A percentile compares a stretch with the other conserved stretches of the same genome.
Evolutionary conservation across 177 flowering plant genomes (phyloP).

Genomic region (Vitis hybrid): DNA sequence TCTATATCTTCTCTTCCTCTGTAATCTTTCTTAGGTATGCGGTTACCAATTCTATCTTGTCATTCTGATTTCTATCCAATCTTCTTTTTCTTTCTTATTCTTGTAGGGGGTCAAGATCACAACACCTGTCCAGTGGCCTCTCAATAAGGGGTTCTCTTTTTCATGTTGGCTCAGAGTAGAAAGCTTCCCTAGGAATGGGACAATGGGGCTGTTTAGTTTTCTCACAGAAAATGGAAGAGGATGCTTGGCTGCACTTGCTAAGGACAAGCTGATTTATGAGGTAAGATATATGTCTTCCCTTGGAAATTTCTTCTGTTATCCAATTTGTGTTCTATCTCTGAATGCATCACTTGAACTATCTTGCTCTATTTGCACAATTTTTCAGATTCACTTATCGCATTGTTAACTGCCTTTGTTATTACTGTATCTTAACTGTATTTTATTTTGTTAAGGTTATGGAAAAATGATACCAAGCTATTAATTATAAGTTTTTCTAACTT

Average conservation of each 20-base stretch:
- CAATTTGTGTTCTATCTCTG: neutral
- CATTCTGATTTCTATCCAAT: neutral
- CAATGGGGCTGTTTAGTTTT: slow-evolving; percentile 88
- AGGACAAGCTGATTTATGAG: slow-evolving; percentile 74
- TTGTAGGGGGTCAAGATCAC: slow-evolving; percentile 78
- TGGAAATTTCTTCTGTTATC: neutral
- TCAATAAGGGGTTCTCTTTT: slow-evolving; percentile 88
- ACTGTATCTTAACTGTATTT: neutral
- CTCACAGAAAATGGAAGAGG: slow-evolving; percentile 89
- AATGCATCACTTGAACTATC: neutral
- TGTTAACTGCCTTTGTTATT: neutral
- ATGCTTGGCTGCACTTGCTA: slow-evolving; percentile 68
- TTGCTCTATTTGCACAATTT: neutral
- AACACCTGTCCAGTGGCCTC: slow-evolving; percentile 93
- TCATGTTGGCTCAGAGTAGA: slow-evolving; percentile 97
- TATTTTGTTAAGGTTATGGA: neutral
- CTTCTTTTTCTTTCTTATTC: slow-evolving; percentile 1
- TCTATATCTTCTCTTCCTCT: too few species aligned
- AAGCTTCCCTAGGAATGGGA: slow-evolving; percentile 67
- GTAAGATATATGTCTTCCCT: slow-evolving; percentile 29
- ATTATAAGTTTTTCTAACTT: slow-evolving; percentile 13
- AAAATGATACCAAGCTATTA: neutral
- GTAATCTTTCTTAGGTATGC: neutral
- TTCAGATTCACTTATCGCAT: neutral
- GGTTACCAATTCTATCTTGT: neutral